Evolutionary conservation across 306 rosid species (phyloP), one percentile per base, ranked within the genome.

Genomic region (Castanea crenata): DNA sequence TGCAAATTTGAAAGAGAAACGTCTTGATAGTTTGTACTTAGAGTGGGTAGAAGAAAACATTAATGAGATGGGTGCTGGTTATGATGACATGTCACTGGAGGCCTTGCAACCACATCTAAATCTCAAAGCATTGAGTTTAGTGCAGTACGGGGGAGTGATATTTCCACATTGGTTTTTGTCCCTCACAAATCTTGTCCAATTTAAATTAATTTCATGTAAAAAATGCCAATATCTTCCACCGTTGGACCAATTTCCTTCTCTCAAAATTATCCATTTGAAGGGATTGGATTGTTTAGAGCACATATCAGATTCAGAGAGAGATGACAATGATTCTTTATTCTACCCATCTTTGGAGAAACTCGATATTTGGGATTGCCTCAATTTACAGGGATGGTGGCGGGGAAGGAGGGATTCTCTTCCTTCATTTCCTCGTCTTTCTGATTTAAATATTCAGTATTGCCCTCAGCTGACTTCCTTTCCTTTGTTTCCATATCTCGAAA

Each of bases 141-240:
- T 73, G 27, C 2, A 1, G 27, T 25, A 79, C 54, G 16, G 34
- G 1, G 81, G 79, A 18, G 29, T 23, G 44, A 65, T 11, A 6
- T 14, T 72, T 73, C 25, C 80, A 3, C 20, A 13, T 10, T 80
- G 85, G 85, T 5, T 80, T 80, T 34, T 34, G 5, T 77, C 56
- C 3, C 74, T 76, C 35, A 34, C 32, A 79, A 73, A 76, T 73
- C 23, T 80, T 46, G 41, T 35, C 32, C 0, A 16, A 5, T 46
- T 81, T 12, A 0, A 5, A 1, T 29, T 75, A 7, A 0, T 0
- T 0, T 0, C 1, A 0, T 69, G 29, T 57, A 1, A 0, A 1
- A 55, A 67, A 49, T 49, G 69, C 34, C 34, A 29, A 4, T n/a
- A 35, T 51, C 73, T 76, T 12, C 73, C 83, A 69, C 70, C 71